Conservation (phyloP, 352 stramenopile species). For the Pythium dissotocum region DNA sequence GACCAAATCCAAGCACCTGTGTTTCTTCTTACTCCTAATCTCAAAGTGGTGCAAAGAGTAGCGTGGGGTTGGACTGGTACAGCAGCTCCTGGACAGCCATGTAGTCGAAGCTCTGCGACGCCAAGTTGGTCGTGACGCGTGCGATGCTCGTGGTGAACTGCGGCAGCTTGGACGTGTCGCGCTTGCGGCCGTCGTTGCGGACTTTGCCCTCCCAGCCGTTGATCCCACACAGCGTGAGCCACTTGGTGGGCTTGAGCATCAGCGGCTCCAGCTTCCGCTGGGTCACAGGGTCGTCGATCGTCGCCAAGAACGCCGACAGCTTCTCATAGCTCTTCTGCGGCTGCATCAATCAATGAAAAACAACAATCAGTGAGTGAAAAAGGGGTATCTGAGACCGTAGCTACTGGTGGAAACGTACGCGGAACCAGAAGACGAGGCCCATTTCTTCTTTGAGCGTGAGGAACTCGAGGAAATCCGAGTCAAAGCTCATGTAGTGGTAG, state of each 20-base stretch:
- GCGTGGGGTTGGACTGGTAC: conserved; percentile 63
- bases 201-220: conserved; percentile 73
- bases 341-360: conserved; percentile 23
- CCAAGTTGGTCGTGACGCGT: conserved; percentile 58
- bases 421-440: conserved; percentile 75
- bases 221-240: conserved; percentile 61
- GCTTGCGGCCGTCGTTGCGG: conserved; percentile 52
- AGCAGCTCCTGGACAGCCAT: conserved; percentile 69
- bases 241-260: conserved; percentile 59
- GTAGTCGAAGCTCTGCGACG: conserved; percentile 71
- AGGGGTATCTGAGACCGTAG: neutral
- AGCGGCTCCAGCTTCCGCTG: conserved; percentile 53
- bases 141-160: conserved; percentile 60
- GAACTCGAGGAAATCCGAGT: conserved; percentile 75
- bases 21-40: conserved; percentile 3
- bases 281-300: conserved; percentile 49
- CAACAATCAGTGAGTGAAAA: no score
- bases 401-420: conserved; percentile 32
- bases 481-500: conserved; percentile 77
- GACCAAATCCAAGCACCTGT: conserved; percentile 1
- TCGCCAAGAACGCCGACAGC: conserved; percentile 52
- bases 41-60: conserved; percentile 54
- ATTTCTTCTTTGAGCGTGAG: conserved; percentile 74
- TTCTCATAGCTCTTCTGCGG: conserved; percentile 69
- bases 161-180: conserved; percentile 41